Base-by-base conservation (phyloP, 768 basidiomycete genomes). In the Lanmaoa rubissima region DNA sequence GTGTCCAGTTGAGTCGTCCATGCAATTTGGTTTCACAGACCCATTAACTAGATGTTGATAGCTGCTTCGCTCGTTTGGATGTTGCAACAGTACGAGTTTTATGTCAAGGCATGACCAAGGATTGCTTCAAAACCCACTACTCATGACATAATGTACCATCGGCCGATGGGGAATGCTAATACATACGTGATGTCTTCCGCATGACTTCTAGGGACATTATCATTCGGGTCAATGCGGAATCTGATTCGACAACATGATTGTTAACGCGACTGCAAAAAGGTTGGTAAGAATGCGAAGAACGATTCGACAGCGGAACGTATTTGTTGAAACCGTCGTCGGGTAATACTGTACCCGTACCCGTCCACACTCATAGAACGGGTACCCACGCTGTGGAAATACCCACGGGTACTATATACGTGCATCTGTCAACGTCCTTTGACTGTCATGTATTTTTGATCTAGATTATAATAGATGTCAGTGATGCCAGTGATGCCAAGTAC, bases 41-140 rank as follows among this genome's bases (percentile, higher is more conserved):
- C 21, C 48, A 54, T 57, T 57, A 55, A 58, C 62, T 58, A 10
- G 31, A 47, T 41, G 39, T 59, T 44, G 60, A 51, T 61, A 92
- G 90, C 83, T 4, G 73, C 74, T 2, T 86, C 87, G 1, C 75
- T 94, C 56, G 71, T 87, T 52, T 95, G 93, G 93, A 95, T 95
- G 93, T 74, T 90, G 62, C 75, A 74, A 21, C 88, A 93, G 65
- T 92, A 93, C 66, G 82, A 86, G 48, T 90, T 83, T 72, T 95
- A 95, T 73, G 82, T 94, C 65, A 74, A 73, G 60, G 24, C 59
- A 24, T 78, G 59, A 69, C 31, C 44, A 16, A 35, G 12, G n/a
- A 31, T 24, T 28, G 39, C 55, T 60, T 51, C 19, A 39, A 43
- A 21, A 13, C 19, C 36, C n/a, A 40, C 28, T 14, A 19, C 4